Conservation (phyloP, 176 grass and related monocot genomes). For the Oryza coarctata region DNA sequence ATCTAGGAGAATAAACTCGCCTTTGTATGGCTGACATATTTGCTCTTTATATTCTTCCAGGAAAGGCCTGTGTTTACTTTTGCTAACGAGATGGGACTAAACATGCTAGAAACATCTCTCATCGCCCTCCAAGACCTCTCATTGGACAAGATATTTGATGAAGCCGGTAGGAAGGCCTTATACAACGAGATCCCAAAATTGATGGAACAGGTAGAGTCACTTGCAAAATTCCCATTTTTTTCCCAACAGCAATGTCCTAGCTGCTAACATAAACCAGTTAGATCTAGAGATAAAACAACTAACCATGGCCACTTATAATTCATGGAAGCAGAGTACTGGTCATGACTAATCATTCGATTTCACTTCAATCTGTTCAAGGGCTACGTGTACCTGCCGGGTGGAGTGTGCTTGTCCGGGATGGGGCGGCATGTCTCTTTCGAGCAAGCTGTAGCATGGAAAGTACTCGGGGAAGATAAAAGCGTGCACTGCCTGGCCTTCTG, state of each 20-base stretch:
- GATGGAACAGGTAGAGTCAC: slow-evolving; percentile 82
- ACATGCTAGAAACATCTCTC: slow-evolving; percentile 97
- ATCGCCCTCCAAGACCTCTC: slow-evolving; percentile 90
- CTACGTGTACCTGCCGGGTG: slow-evolving; percentile 70
- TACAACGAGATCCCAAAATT: slow-evolving; percentile 66
- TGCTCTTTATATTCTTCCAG: slow-evolving; percentile 43
- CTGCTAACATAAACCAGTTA: neutral
- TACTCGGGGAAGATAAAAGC: slow-evolving; percentile 57
- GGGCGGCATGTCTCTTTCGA: slow-evolving; percentile 90
- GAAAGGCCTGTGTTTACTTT: slow-evolving; percentile 83
- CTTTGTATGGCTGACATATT: slow-evolving; percentile 16
- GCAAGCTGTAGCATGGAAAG: slow-evolving; percentile 85
- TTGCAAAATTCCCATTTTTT: neutral
- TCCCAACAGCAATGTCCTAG: neutral
- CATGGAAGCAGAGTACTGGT: neutral
- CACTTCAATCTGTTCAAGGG: slow-evolving; percentile 53
- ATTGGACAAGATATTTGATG: slow-evolving; percentile 95
- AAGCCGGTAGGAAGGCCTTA: slow-evolving; percentile 63
- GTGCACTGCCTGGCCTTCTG: slow-evolving; percentile 91
- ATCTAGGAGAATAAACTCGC: neutral
- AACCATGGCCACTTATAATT: neutral
- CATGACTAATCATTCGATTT: neutral
- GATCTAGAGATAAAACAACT: neutral
- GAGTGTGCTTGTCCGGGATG: slow-evolving; percentile 86
- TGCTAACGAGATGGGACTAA: slow-evolving; percentile 90